These are phyloP conservation scores for Penicillium robsamsonii DNA, from an alignment of 495 filamentous ascomycete genomes.

Conservation along the genomic window DNA sequence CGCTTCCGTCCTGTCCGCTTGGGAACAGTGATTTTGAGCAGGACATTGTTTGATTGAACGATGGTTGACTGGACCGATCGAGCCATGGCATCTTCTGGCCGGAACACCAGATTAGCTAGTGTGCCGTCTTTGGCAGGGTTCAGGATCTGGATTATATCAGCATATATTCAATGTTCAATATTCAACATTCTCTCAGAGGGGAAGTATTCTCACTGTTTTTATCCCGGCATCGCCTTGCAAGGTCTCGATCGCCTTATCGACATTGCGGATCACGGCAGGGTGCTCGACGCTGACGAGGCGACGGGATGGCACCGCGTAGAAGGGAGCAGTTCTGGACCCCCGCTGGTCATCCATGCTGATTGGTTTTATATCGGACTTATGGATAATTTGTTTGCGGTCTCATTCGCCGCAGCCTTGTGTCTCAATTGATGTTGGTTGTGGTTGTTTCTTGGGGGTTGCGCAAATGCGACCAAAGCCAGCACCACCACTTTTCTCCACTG, in stretches of 20 bases:
- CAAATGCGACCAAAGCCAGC: background rate
- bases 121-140: constrained; percentile 39
- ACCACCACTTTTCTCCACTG: background rate
- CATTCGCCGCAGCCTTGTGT: background rate
- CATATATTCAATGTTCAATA: background rate
- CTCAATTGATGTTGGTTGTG: background rate
- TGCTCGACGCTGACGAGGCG: constrained; percentile 80
- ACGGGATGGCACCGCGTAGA: constrained; percentile 58
- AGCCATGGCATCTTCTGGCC: constrained; percentile 73
- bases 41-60: constrained; percentile 69
- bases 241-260: constrained; percentile 78
- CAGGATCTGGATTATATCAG: constrained; percentile 38
- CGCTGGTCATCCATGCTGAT: constrained; percentile 23
- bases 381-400: background rate
- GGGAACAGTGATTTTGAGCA: constrained; percentile 84
- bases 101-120: constrained; percentile 59
- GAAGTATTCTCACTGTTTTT: constrained; percentile 51
- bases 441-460: constrained; percentile 1
- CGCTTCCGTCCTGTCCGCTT: constrained; percentile 82
- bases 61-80: constrained; percentile 71
- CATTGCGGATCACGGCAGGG: constrained; percentile 76
- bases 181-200: background rate
- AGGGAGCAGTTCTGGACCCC: constrained; percentile 45
- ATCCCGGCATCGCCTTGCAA: constrained; percentile 68
- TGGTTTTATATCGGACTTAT: background rate